These are phyloP conservation scores for Penicillium glabrum DNA, from an alignment of 2,329 filamentous ascomycete species.

Conservation along the genomic window DNA sequence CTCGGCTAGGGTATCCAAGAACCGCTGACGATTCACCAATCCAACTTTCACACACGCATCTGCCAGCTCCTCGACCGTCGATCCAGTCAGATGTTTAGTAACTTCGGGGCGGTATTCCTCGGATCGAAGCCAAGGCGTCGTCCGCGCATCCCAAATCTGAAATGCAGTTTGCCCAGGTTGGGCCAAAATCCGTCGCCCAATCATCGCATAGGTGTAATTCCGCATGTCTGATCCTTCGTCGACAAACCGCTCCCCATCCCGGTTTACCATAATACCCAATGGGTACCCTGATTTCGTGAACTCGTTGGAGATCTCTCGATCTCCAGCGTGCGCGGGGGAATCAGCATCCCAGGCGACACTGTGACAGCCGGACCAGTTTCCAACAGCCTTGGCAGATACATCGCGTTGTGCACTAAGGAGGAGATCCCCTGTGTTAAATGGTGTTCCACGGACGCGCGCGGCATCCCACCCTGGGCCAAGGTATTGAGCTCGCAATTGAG, in stretches of 20 bases:
- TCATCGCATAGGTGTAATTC: slow-evolving; percentile 68
- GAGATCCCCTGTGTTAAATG: slow-evolving; percentile 63
- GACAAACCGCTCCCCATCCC: slow-evolving; percentile 60
- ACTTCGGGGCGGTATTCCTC: slow-evolving; percentile 65
- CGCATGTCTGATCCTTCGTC: slow-evolving; percentile 66
- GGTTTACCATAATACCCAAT: slow-evolving; percentile 65
- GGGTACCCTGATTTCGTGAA: slow-evolving; percentile 70
- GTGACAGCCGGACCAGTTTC: slow-evolving; percentile 66
- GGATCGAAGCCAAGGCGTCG: slow-evolving; percentile 52
- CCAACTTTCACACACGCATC: slow-evolving; percentile 49
- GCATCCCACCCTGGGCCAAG: slow-evolving; percentile 63
- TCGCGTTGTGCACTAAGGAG: slow-evolving; percentile 55
- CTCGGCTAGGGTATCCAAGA: slow-evolving; percentile 53
- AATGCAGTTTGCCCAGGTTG: slow-evolving; percentile 62
- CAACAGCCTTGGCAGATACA: slow-evolving; percentile 52
- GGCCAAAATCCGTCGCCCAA: slow-evolving; percentile 60
- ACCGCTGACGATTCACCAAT: slow-evolving; percentile 46
- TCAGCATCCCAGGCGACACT: slow-evolving; percentile 66
- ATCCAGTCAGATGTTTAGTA: slow-evolving; percentile 54
- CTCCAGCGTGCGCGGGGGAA: slow-evolving; percentile 54
- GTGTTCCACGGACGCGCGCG: slow-evolving; percentile 62
- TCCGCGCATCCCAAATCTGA: slow-evolving; percentile 62
- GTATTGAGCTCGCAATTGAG: slow-evolving; percentile 55
- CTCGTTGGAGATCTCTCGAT: slow-evolving; percentile 62
- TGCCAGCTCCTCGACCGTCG: slow-evolving; percentile 57